Percentiles rank a stretch among this genome's conserved stretches.
phyloP scores from a whole-genome alignment of 768 basidiomycete genomes.

The Xerocomellus chrysenteron region DNA sequence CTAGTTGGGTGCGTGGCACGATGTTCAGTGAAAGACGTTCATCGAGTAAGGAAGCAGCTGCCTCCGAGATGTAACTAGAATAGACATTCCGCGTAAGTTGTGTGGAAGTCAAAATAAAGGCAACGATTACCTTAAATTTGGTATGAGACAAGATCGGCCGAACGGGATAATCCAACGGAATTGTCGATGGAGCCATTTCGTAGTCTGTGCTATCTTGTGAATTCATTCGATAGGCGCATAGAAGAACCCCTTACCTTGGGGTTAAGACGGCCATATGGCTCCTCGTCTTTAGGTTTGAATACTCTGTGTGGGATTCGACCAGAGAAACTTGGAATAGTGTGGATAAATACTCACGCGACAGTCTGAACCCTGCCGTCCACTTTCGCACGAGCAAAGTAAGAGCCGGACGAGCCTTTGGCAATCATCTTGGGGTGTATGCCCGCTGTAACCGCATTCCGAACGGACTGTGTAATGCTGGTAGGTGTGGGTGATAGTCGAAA shows the following conservation, averaged over 20 bases:
- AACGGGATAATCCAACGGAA: slow-evolving; percentile 90
- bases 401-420: slow-evolving; percentile 83
- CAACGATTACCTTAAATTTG: slow-evolving; percentile 68
- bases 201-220: slow-evolving; percentile 51
- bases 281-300: slow-evolving; percentile 91
- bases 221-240: background rate
- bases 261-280: slow-evolving; percentile 85
- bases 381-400: slow-evolving; percentile 88
- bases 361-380: slow-evolving; percentile 74
- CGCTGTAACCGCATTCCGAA: slow-evolving; percentile 66
- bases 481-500: slow-evolving; percentile 11
- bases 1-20: slow-evolving; percentile 83
- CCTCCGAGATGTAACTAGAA: slow-evolving; percentile 80
- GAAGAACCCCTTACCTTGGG: slow-evolving; percentile 57
- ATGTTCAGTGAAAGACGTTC: slow-evolving; percentile 70
- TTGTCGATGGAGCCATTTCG: slow-evolving; percentile 88
- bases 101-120: background rate
- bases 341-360: slow-evolving; percentile 59
- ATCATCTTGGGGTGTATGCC: slow-evolving; percentile 93
- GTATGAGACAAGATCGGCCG: slow-evolving; percentile 85
- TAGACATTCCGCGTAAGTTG: background rate
- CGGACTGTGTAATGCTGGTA: slow-evolving; percentile 57
- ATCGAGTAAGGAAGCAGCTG: slow-evolving; percentile 84
- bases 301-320: slow-evolving; percentile 46
- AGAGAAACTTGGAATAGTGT: background rate